Conservation (phyloP, 768 basidiomycete species). For the Mycena latifolia region DNA sequence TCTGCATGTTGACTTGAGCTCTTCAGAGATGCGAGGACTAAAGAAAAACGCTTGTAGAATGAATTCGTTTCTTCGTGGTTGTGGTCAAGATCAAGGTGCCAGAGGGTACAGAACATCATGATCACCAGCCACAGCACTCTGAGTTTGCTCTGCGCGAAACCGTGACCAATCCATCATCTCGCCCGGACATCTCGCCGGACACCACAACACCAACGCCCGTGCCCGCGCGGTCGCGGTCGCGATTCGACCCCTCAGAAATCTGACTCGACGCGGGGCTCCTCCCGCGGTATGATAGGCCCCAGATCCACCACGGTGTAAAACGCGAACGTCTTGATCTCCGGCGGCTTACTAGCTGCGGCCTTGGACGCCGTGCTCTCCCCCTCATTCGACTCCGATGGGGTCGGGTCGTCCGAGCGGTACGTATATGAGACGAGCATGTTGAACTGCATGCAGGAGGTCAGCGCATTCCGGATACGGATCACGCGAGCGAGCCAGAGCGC, state of each 20-base stretch:
- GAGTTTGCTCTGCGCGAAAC: too few relatives aligned
- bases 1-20: too few relatives aligned
- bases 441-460: constrained; percentile 65
- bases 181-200: too few relatives aligned
- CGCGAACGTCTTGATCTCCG: constrained; percentile 89
- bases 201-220: too few relatives aligned
- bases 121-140: too few relatives aligned
- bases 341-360: constrained; percentile 53
- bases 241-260: constrained; percentile 35
- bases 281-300: constrained; percentile 75
- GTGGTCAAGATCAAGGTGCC: too few relatives aligned
- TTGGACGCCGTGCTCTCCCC: constrained; percentile 47
- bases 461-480: background rate
- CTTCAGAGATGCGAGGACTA: too few relatives aligned
- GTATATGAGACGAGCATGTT: constrained; percentile 93
- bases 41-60: too few relatives aligned
- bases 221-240: too few relatives aligned
- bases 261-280: constrained; percentile 54
- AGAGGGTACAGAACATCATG: too few relatives aligned
- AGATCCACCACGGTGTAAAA: constrained; percentile 92
- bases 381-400: constrained; percentile 72
- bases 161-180: too few relatives aligned
- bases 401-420: constrained; percentile 90
- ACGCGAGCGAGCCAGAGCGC: constrained; percentile 1
- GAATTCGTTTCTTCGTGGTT: too few relatives aligned